phyloP scores from a whole-genome alignment of 345 rosid genomes.

The Iberis pinnata region DNA sequence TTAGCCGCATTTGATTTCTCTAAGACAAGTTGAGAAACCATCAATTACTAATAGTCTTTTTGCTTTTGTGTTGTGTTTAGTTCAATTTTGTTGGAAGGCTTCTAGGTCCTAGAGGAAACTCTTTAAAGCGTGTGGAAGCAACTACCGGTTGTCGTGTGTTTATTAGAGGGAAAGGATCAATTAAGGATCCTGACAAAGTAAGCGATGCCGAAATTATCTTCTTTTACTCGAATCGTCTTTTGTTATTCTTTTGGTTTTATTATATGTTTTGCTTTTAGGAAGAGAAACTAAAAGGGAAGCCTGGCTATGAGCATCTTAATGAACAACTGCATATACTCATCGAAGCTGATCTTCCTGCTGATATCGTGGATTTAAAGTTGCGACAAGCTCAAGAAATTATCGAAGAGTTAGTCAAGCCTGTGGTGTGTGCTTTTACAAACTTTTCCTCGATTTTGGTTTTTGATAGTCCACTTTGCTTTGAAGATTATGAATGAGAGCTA shows the following conservation, averaged over 20 bases:
- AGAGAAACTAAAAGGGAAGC: constrained; percentile 65
- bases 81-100: constrained; percentile 98
- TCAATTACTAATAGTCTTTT: background rate
- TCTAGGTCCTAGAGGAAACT: constrained; percentile 98
- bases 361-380: constrained; percentile 47
- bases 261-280: constrained; percentile 41
- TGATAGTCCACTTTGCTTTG: constrained; percentile 8
- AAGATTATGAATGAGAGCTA: too few relatives aligned
- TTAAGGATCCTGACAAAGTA: constrained; percentile 97
- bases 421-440: constrained; percentile 42
- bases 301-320: constrained; percentile 68
- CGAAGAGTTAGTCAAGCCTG: constrained; percentile 89
- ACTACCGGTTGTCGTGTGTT: constrained; percentile 89
- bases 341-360: constrained; percentile 67
- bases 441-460: constrained; percentile 9
- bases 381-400: constrained; percentile 75
- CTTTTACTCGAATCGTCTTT: background rate
- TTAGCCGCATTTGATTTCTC: background rate
- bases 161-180: constrained; percentile 98
- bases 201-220: background rate
- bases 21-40: background rate
- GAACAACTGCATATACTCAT: constrained; percentile 70
- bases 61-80: constrained; percentile 32
- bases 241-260: constrained; percentile 1
- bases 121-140: constrained; percentile 95